Evolutionary conservation across 441 rosid species (phyloP).

Genomic region (Populus hybrid): DNA sequence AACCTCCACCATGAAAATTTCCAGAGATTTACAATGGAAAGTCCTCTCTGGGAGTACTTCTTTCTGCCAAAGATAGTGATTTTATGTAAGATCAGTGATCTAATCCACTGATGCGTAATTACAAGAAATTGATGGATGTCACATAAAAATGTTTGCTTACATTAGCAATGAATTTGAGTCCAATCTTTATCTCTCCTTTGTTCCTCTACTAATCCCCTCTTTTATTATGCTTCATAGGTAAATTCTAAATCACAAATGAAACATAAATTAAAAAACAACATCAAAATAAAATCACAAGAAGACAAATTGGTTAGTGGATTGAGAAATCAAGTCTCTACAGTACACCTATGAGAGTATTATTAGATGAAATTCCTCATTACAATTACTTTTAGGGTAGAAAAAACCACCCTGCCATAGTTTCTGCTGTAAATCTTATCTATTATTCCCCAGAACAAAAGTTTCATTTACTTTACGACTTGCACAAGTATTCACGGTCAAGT

Average conservation of each 20-base stretch:
- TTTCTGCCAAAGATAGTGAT: constrained; percentile 27
- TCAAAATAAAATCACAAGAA: neutral
- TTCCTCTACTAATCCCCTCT: constrained; percentile 59
- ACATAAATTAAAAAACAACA: neutral
- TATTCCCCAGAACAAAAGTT: neutral
- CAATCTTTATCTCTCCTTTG: constrained; percentile 58
- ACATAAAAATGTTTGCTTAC: constrained; percentile 22
- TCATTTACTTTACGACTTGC: neutral
- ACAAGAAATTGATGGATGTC: neutral
- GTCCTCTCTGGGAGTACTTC: constrained; percentile 17
- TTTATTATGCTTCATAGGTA: constrained; percentile 59
- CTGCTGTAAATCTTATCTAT: neutral
- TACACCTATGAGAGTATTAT: neutral
- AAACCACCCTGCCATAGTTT: neutral
- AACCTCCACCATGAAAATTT: constrained; percentile 36
- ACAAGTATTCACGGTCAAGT: neutral
- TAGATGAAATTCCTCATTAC: neutral
- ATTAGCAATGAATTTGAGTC: constrained; percentile 52
- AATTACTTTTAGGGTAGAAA: neutral
- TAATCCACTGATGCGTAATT: neutral
- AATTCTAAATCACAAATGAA: constrained; percentile 36
- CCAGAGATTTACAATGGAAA: constrained; percentile 31
- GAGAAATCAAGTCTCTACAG: neutral
- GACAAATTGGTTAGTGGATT: neutral
- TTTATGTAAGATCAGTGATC: neutral